Conservation (phyloP, 2,329 filamentous ascomycete genomes). For the Nigrospora oryzae region DNA sequence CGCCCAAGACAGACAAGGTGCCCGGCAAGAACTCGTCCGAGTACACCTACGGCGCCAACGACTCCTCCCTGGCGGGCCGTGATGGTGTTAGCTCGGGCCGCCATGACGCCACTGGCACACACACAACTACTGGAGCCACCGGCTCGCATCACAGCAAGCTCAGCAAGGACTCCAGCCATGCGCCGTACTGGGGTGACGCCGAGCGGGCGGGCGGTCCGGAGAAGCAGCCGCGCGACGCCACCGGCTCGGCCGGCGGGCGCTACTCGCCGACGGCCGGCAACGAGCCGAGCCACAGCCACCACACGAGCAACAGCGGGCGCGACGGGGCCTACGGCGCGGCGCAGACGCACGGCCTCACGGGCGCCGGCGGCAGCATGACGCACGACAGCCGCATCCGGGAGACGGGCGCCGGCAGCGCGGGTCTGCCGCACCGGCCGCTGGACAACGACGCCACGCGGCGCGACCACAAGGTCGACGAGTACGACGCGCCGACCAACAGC, state of each 20-base stretch:
- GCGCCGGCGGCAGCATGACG: no score
- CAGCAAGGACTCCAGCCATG: conserved; percentile 2
- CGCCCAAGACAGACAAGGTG: conserved; percentile 1
- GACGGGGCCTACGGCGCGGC: no score
- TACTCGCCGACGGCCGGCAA: no score
- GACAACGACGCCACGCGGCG: conserved; percentile 2
- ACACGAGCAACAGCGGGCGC: no score
- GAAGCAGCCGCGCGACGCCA: no score
- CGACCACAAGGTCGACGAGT: conserved; percentile 4
- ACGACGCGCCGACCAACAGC: conserved; percentile 5
- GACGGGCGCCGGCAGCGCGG: neutral
- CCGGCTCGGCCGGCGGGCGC: no score
- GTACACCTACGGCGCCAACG: conserved; percentile 3
- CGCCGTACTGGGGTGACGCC: conserved; percentile 2
- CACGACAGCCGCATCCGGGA: neutral
- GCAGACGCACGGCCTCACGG: no score
- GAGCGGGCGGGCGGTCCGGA: neutral
- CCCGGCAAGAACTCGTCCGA: conserved; percentile 2
- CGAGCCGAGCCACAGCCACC: no score
- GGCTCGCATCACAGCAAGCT: conserved; percentile 6
- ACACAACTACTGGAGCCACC: neutral
- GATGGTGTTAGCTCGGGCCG: neutral
- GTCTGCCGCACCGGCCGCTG: neutral
- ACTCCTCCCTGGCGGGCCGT: neutral
- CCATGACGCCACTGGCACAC: neutral